Percentiles rank a stretch among this genome's conserved stretches.
These are phyloP conservation scores for Plasmodium malariae DNA, from an alignment of 169 alveolate genomes.

Conservation along the genomic window DNA sequence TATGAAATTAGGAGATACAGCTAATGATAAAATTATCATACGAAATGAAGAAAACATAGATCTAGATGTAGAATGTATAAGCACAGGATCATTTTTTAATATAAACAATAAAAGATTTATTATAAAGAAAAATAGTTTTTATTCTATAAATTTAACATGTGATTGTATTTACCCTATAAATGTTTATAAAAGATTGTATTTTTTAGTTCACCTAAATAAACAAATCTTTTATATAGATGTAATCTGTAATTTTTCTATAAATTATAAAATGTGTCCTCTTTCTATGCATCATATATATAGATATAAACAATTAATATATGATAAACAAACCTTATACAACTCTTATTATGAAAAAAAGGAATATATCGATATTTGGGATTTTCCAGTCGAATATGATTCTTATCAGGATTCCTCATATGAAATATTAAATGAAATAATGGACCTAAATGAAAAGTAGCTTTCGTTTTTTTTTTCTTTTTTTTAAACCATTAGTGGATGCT, in stretches of 20 bases:
- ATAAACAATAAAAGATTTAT: conserved; percentile 46
- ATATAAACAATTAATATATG: conserved; percentile 51
- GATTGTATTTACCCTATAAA: conserved; percentile 69
- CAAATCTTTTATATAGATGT: conserved; percentile 59
- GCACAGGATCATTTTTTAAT: conserved; percentile 32
- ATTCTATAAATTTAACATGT: conserved; percentile 46
- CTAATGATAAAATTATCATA: conserved; percentile 60
- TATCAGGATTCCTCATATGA: conserved; percentile 49
- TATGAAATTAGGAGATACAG: conserved; percentile 39
- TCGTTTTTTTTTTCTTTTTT: too few relatives aligned
- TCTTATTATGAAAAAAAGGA: conserved; percentile 61
- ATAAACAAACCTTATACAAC: conserved; percentile 38
- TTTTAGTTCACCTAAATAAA: conserved; percentile 70
- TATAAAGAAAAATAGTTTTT: conserved; percentile 54
- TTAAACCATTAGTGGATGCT: too few relatives aligned
- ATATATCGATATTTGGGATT: conserved; percentile 71
- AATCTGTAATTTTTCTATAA: conserved; percentile 63
- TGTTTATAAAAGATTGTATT: conserved; percentile 57
- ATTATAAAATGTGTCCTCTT: conserved; percentile 70
- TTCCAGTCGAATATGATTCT: conserved; percentile 59
- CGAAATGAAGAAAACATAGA: conserved; percentile 71
- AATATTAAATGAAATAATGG: conserved; percentile 43
- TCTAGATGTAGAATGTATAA: conserved; percentile 48
- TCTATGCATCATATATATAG: conserved; percentile 72
- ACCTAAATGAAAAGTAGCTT: conserved; percentile 37